Conservation (phyloP, 495 filamentous ascomycete genomes). For the Viridothelium virens region DNA sequence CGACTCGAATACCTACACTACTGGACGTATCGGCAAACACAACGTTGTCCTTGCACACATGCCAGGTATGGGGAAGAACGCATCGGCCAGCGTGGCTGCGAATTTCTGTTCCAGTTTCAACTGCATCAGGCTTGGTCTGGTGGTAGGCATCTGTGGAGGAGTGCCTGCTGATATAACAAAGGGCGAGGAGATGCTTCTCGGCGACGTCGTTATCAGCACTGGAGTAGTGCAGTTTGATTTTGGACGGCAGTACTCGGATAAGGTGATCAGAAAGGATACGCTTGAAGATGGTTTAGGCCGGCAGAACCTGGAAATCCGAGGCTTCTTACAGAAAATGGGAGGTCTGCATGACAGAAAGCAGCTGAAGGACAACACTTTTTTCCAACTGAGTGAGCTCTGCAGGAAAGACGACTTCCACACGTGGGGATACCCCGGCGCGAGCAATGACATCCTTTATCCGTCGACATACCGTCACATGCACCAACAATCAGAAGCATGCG, state of each 20-base stretch:
- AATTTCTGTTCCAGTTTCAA: constrained; percentile 15
- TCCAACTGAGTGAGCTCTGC: neutral
- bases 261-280: neutral
- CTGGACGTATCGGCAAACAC: constrained; percentile 29
- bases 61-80: constrained; percentile 29
- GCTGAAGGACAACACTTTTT: neutral
- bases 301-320: neutral
- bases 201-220: constrained; percentile 13
- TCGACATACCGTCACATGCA: constrained; percentile 10
- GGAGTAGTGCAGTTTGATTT: constrained; percentile 15
- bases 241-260: constrained; percentile 11
- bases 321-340: neutral
- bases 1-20: constrained; percentile 30
- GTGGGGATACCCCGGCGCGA: neutral
- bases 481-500: neutral
- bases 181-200: neutral
- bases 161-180: neutral
- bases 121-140: constrained; percentile 7
- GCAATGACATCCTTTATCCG: neutral
- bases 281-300: neutral
- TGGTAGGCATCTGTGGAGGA: constrained; percentile 16
- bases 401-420: neutral
- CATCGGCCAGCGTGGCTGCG: constrained; percentile 22
- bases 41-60: constrained; percentile 30
- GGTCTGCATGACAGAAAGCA: too few species aligned